Evolutionary conservation across 1,284 basidiomycete genomes (phyloP).

Genomic region (Earliella scabrosa): DNA sequence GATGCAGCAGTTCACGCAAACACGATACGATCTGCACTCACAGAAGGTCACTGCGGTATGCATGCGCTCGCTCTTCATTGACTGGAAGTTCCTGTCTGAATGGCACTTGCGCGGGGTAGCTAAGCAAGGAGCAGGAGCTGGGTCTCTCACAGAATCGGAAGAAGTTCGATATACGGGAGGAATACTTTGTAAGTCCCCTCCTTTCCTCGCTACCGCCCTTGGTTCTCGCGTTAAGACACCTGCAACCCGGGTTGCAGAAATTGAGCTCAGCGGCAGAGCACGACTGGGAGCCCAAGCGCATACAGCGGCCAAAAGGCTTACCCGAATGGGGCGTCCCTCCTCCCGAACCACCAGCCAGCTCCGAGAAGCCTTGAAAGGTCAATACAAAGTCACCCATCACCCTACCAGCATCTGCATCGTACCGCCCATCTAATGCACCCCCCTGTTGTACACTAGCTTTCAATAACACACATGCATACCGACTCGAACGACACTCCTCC

Average conservation of each 20-base stretch:
- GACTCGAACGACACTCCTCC: too few species aligned
- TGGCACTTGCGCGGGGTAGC: slow-evolving; percentile 38
- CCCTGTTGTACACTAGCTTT: too few species aligned
- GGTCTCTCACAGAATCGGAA: slow-evolving; percentile 80
- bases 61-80: neutral
- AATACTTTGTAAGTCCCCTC: slow-evolving; percentile 83
- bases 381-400: too few species aligned
- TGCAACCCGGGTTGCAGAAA: slow-evolving; percentile 47
- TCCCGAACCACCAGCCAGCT: slow-evolving; percentile 44
- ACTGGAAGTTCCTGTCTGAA: neutral
- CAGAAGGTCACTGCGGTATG: slow-evolving; percentile 76
- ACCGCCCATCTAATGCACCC: neutral
- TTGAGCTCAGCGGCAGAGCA: slow-evolving; percentile 64
- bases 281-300: slow-evolving; percentile 89
- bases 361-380: slow-evolving; percentile 11
- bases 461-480: too few species aligned
- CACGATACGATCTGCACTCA: slow-evolving; percentile 88
- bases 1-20: slow-evolving; percentile 85
- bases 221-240: too few species aligned
- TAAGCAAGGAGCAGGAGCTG: slow-evolving; percentile 86
- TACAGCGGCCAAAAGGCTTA: slow-evolving; percentile 80
- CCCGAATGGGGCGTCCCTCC: slow-evolving; percentile 91
- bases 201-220: neutral
- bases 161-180: slow-evolving; percentile 92
- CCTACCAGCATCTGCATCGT: neutral